phyloP scores from a whole-genome alignment of 2,329 filamentous ascomycete species.

The Chaetomium sp. region DNA sequence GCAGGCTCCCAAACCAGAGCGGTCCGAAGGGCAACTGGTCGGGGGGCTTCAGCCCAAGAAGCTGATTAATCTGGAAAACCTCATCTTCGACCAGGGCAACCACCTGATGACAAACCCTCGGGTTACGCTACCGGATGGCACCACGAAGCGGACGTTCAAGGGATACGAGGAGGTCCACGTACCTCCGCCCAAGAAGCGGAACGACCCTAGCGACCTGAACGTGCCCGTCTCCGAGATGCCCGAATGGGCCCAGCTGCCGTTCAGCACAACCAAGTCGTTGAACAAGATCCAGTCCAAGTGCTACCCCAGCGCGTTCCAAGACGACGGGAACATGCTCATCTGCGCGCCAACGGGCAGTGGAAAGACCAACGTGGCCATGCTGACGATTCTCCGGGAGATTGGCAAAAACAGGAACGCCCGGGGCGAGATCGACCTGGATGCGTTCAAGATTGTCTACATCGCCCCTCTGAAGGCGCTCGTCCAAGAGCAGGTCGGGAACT shows the following conservation, averaged over 20 bases:
- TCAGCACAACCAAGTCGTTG: conserved; percentile 76
- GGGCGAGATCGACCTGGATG: conserved; percentile 90
- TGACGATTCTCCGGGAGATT: conserved; percentile 91
- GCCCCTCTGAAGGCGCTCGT: conserved; percentile 92
- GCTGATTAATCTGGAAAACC: conserved; percentile 87
- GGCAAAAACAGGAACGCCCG: conserved; percentile 89
- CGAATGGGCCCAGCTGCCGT: conserved; percentile 83
- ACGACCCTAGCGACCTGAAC: conserved; percentile 70
- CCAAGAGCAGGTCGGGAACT: conserved; percentile 96
- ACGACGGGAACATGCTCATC: conserved; percentile 95
- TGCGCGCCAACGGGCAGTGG: conserved; percentile 96
- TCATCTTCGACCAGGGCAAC: conserved; percentile 96
- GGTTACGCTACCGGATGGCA: conserved; percentile 87
- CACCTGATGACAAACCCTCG: conserved; percentile 99
- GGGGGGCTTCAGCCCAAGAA: conserved; percentile 82
- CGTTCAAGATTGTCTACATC: conserved; percentile 98
- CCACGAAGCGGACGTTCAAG: conserved; percentile 92
- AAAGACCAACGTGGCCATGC: conserved; percentile 98
- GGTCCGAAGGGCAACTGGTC: conserved; percentile 61
- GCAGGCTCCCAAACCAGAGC: conserved; percentile 45
- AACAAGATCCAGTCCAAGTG: conserved; percentile 96
- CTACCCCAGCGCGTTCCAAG: conserved; percentile 81
- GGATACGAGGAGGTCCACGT: conserved; percentile 99
- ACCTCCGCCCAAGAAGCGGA: conserved; percentile 81
- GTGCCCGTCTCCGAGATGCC: conserved; percentile 84